phyloP scores from a whole-genome alignment of 345 rosid genomes.

The Lumnitzera racemosa region DNA sequence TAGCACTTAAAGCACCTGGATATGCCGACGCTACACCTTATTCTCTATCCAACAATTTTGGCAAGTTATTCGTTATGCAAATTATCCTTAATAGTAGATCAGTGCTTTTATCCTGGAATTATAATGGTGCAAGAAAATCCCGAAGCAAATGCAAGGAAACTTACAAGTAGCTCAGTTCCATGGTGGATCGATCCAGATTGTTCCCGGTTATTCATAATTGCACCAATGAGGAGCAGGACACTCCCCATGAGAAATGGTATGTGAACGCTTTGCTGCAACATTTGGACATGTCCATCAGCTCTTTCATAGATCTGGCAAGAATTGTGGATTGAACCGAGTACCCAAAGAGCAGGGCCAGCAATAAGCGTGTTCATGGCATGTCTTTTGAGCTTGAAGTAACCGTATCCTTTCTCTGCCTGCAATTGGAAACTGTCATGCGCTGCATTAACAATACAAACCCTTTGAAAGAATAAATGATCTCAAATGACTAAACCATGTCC shows the following conservation, averaged over 20 bases:
- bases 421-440: constrained; percentile 1
- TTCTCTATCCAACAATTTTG: too few species aligned
- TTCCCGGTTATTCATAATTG: constrained; percentile 46
- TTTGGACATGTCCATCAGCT: constrained; percentile 78
- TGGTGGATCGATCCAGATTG: constrained; percentile 32
- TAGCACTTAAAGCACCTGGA: too few species aligned
- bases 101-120: neutral
- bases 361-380: constrained; percentile 60
- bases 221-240: constrained; percentile 49
- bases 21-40: too few species aligned
- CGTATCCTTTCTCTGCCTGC: constrained; percentile 52
- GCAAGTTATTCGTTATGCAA: neutral
- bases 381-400: constrained; percentile 34
- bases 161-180: constrained; percentile 51
- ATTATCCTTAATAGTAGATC: neutral
- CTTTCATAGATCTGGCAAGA: constrained; percentile 83
- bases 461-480: neutral
- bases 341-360: constrained; percentile 69
- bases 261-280: constrained; percentile 62
- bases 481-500: too few species aligned
- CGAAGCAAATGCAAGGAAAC: neutral
- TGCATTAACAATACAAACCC: neutral
- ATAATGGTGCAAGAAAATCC: neutral
- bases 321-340: constrained; percentile 76
- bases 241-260: constrained; percentile 69